These are phyloP conservation scores for Xylaria sp. DNA, from an alignment of 2,329 filamentous ascomycete species.

Conservation along the genomic window DNA sequence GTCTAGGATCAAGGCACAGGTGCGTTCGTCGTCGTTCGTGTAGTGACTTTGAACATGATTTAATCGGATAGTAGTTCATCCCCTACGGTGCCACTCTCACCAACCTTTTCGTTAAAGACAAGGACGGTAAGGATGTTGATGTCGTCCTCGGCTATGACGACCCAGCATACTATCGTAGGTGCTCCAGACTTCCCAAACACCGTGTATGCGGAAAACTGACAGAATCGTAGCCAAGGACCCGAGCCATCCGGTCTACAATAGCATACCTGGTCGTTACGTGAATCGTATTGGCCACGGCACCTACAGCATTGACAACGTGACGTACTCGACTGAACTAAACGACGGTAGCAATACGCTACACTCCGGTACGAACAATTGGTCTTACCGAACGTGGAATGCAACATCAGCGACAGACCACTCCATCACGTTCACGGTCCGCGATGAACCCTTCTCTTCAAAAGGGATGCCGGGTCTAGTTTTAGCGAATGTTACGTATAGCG, in stretches of 20 bases:
- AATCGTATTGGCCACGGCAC: slow-evolving; percentile 70
- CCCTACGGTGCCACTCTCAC: slow-evolving; percentile 67
- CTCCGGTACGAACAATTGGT: slow-evolving; percentile 69
- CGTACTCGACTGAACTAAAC: slow-evolving; percentile 65
- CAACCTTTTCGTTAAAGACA: slow-evolving; percentile 72
- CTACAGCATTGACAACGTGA: slow-evolving; percentile 63
- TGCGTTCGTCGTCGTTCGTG: slow-evolving; percentile 27
- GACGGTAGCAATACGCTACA: slow-evolving; percentile 66
- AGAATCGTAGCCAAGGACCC: slow-evolving; percentile 48
- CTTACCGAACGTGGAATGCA: slow-evolving; percentile 71
- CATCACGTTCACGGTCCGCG: slow-evolving; percentile 73
- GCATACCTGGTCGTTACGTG: slow-evolving; percentile 71
- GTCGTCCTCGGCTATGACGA: slow-evolving; percentile 73
- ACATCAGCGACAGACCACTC: slow-evolving; percentile 63
- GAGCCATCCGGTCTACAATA: slow-evolving; percentile 68
- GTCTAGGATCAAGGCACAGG: slow-evolving; percentile 47
- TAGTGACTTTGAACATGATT: not conserved
- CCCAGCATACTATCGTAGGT: slow-evolving; percentile 63
- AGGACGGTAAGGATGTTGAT: slow-evolving; percentile 68
- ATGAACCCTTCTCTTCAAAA: slow-evolving; percentile 65
- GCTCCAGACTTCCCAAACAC: not conserved
- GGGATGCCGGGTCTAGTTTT: slow-evolving; percentile 71
- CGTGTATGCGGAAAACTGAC: not conserved
- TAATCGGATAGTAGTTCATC: slow-evolving; percentile 44
- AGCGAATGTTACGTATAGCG: slow-evolving; percentile 70